phyloP scores from a whole-genome alignment of 495 filamentous ascomycete genomes.

The Talaromyces trachyspermus region DNA sequence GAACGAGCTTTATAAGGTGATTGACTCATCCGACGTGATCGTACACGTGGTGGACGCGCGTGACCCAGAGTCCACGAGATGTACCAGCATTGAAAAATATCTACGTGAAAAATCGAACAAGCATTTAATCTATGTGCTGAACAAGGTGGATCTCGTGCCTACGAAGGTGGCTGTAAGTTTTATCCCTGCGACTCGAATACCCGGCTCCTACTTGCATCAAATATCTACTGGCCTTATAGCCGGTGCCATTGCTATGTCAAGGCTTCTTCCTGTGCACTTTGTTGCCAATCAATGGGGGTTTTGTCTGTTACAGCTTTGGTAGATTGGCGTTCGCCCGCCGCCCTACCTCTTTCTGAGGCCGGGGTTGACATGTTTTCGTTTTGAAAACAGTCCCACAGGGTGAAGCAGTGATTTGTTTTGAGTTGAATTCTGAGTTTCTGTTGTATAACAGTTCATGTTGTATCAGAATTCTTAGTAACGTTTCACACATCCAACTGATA shows the following conservation, averaged over 20 bases:
- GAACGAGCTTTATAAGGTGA: constrained; percentile 97
- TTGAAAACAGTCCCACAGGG: constrained; percentile 59
- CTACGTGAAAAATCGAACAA: constrained; percentile 91
- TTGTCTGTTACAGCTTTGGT: constrained; percentile 98
- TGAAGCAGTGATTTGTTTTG: constrained; percentile 65
- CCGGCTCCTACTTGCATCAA: constrained; percentile 10
- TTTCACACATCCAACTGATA: constrained; percentile 75
- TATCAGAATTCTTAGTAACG: constrained; percentile 96
- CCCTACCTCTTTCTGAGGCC: constrained; percentile 51
- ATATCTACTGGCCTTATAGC: constrained; percentile 12
- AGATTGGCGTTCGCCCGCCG: constrained; percentile 73
- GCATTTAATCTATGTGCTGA: constrained; percentile 84
- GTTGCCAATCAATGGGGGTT: constrained; percentile 55
- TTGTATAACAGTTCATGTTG: constrained; percentile 28
- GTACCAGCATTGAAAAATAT: constrained; percentile 86
- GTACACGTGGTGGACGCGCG: constrained; percentile 89
- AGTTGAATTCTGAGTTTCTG: constrained; percentile 70
- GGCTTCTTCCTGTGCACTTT: constrained; percentile 60
- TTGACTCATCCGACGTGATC: constrained; percentile 92
- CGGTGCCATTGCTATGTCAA: constrained; percentile 88
- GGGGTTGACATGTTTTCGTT: constrained; percentile 71
- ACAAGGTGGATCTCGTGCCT: constrained; percentile 93
- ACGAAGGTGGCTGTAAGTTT: constrained; percentile 86
- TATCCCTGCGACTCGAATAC: constrained; percentile 10
- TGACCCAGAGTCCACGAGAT: constrained; percentile 84